These are phyloP conservation scores for Talaromyces nanjingensis DNA, from an alignment of 495 filamentous ascomycete species.

Conservation along the genomic window DNA sequence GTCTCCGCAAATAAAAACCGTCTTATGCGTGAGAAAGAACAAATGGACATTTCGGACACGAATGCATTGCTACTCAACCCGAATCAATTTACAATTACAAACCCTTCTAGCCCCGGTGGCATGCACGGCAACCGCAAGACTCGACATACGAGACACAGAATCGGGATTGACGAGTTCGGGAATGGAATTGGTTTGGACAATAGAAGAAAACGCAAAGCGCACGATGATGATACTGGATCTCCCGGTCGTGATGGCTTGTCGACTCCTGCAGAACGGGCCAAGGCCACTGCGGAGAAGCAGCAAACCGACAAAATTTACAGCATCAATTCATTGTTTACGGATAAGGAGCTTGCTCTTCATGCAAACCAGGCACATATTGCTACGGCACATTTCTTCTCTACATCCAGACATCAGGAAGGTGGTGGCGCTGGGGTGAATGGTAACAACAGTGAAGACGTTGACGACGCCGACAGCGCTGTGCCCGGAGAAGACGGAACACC, in stretches of 20 bases:
- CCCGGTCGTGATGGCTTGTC: constrained; percentile 52
- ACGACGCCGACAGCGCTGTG: constrained; percentile 40
- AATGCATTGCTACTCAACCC: constrained; percentile 86
- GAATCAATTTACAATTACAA: constrained; percentile 81
- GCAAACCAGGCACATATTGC: constrained; percentile 66
- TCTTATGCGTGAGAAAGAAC: constrained; percentile 81
- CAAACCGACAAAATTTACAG: constrained; percentile 54
- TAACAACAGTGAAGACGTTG: constrained; percentile 37
- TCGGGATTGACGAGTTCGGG: constrained; percentile 71
- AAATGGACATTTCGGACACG: constrained; percentile 78
- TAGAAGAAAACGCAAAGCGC: constrained; percentile 73
- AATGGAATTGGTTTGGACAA: constrained; percentile 54
- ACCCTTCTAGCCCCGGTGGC: constrained; percentile 72
- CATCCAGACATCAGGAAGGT: constrained; percentile 44
- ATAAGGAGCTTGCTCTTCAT: constrained; percentile 78
- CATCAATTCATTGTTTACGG: constrained; percentile 85
- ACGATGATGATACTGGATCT: constrained; percentile 65
- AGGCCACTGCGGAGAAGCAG: constrained; percentile 32
- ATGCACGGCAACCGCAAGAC: constrained; percentile 78
- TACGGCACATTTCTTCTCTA: constrained; percentile 48
- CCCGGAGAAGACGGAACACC: constrained; percentile 49
- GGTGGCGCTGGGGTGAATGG: constrained; percentile 33
- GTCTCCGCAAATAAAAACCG: constrained; percentile 69
- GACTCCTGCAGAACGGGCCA: constrained; percentile 41
- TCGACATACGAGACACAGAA: constrained; percentile 69